Evolutionary conservation across 164 flowering plant species (phyloP), one percentile per base, ranked within the genome.

Genomic region (Cinnamomum chago): DNA sequence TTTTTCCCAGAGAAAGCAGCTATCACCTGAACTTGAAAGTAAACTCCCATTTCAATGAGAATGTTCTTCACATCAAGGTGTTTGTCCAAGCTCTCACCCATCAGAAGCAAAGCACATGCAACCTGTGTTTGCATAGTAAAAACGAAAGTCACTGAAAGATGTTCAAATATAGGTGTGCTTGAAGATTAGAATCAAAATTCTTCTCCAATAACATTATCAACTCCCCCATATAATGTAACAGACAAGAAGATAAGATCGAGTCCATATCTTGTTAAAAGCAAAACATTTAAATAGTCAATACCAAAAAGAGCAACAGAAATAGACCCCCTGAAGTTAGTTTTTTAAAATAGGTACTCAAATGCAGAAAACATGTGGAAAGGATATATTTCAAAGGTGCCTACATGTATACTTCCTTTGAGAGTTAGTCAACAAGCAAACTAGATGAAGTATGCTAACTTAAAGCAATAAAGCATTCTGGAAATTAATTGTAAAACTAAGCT

Each of bases 21-120:
- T 55, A 77, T 80, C 73, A 92, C 99, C 97, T 95, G 99, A 11
- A 95, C 98, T 93, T 95, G 99, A 75, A 95, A 95, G 81, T 95
- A 95, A 66, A 81, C 90, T 73, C 98, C 98, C 98, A 95, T 95
- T 58, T 93, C 96, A 71, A 93, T 78, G 65, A 95, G 94, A 79
- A 89, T 84, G 79, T 93, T 79, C 86, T 92, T 89, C 24, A 91
- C 98, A 76, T 83, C 86, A 73, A 55, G 20, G 79, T 90, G 97
- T 35, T 89, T 83, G 60, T 93, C 97, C 77, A 93, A 83, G 76
- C 90, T 82, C 87, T 93, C 94, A 28, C 95, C 97, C 0, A 90
- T 76, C 90, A 93, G 89, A 25, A 95, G 82, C 82, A 95, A 82
- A 75, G 98, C 99, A 83, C 98, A 95, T 23, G 98, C 98, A 70